A percentile compares a stretch with the other conserved stretches of the same genome.
These are phyloP conservation scores for Trametes villosa DNA, from an alignment of 768 basidiomycete genomes.

Conservation along the genomic window DNA sequence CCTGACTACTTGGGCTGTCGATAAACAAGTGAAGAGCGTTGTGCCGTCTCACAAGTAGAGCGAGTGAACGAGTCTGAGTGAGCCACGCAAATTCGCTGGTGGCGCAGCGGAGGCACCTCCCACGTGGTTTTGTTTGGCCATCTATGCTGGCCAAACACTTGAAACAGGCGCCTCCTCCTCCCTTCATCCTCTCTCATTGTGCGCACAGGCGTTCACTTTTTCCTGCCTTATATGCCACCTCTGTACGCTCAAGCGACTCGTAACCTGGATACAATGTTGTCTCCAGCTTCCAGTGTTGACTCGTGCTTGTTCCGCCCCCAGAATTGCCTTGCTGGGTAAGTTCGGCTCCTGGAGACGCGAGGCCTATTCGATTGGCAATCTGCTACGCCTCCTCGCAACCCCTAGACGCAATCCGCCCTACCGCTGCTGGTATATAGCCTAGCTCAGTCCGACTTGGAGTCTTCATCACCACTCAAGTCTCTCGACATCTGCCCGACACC, in stretches of 20 bases:
- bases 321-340: conserved; percentile 11
- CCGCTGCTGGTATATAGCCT: conserved; percentile 3
- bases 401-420: conserved; percentile 9
- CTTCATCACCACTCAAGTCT: conserved; percentile 9
- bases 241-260: background rate
- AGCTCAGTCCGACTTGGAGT: background rate
- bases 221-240: background rate
- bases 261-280: conserved; percentile 8
- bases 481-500: conserved; percentile 3
- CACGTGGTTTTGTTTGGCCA: background rate
- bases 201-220: background rate
- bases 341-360: background rate
- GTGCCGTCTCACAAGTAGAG: too few species aligned
- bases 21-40: too few species aligned
- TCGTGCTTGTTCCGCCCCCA: background rate
- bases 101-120: too few species aligned
- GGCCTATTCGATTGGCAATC: conserved; percentile 10
- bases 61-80: too few species aligned
- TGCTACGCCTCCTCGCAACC: conserved; percentile 10
- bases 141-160: background rate
- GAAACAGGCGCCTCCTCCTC: too few species aligned
- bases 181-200: background rate
- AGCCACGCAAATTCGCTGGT: too few species aligned
- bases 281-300: background rate
- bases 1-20: too few species aligned